Conservation (phyloP, 2,329 filamentous ascomycete genomes). For the Trematosphaeria pertusa region DNA sequence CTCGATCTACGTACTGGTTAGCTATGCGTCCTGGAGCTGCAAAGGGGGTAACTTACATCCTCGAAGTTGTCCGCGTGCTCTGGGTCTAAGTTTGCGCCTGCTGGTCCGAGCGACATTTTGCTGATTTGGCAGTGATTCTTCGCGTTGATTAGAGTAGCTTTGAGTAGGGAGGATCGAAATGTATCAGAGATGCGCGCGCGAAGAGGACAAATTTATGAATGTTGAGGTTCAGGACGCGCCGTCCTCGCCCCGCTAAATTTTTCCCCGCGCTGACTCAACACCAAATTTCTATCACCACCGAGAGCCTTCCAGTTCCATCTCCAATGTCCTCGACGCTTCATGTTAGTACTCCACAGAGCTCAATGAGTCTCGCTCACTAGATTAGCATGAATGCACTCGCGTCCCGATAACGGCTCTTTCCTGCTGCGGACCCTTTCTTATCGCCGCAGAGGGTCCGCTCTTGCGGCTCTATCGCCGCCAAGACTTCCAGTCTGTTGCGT, state of each 20-base stretch:
- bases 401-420: constrained; percentile 56
- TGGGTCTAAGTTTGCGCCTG: constrained; percentile 44
- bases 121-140: too few species aligned
- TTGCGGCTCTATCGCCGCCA: constrained; percentile 47
- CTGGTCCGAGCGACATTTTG: constrained; percentile 45
- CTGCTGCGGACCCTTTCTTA: constrained; percentile 43
- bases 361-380: constrained; percentile 18
- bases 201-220: too few species aligned
- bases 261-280: constrained; percentile 45
- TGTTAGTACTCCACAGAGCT: constrained; percentile 26
- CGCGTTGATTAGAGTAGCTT: neutral
- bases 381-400: constrained; percentile 47
- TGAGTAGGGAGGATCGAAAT: neutral
- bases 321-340: constrained; percentile 45
- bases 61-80: constrained; percentile 74
- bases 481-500: constrained; percentile 29
- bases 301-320: constrained; percentile 24
- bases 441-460: constrained; percentile 54
- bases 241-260: neutral
- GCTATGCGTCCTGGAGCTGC: constrained; percentile 17
- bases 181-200: too few species aligned
- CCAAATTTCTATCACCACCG: constrained; percentile 34
- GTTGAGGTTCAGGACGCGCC: neutral
- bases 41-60: constrained; percentile 60
- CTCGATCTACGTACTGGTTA: constrained; percentile 73